Evolutionary conservation across 306 rosid species (phyloP), one percentile per base, ranked within the genome.

Genomic region (Lithocarpus polystachyus): DNA sequence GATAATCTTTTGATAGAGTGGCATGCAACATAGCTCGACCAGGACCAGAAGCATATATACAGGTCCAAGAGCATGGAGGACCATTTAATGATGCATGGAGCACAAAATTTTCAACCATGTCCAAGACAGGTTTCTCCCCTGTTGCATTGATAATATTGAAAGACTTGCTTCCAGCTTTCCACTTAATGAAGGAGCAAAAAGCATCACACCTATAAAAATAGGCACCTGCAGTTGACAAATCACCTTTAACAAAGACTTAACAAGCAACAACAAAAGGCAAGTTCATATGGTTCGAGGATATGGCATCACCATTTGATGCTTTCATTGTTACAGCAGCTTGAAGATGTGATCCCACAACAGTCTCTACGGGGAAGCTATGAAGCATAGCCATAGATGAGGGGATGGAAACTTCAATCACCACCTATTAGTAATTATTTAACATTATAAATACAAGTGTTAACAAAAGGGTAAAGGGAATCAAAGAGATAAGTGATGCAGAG

Each of bases 311-410:
- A 81, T 89, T 92, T 43, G 89, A 84, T 80, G 97, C 82, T 86
- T 91, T 89, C 99, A 94, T 87, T 80, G 97, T 91, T 76, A 92
- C 95, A 23, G 97, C 94, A 82, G 97, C 97, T 82, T 83, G 89
- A 78, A 94, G 92, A 87, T 88, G 84, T 61, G 97, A 89, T 79
- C 97, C 97, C 82, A 94, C 91, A 81, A 89, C 89, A 86, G 97
- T 91, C 85, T 94, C 99, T 31, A 94, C 95, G 68, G 91, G 97
- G 83, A 91, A 91, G 78, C 78, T 82, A 80, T 13, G 90, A 83
- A 94, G 93, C 93, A 94, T 86, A 81, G 81, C 89, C 92, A 94
- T 86, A 37, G 97, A 90, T 73, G 88, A 75, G 45, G 97, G 99
- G 59, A 85, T 48, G 18, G 95, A 88, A 75, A 94, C 99, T 85